These are phyloP conservation scores for Solanum tarijense DNA, from an alignment of 257 asterid genomes.

Conservation along the genomic window DNA sequence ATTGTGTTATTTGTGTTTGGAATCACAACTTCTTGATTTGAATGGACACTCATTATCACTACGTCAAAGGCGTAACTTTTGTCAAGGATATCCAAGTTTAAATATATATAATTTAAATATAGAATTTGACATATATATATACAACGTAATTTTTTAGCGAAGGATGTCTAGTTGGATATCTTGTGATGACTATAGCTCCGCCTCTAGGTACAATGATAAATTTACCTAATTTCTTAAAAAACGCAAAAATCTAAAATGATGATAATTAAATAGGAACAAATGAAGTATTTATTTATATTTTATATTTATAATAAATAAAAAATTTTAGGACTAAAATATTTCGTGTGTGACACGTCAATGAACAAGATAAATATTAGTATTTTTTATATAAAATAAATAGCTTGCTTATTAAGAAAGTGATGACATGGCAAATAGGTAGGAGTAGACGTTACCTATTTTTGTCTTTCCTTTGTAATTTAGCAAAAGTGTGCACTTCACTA, in stretches of 20 bases:
- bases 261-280: background rate
- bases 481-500: background rate
- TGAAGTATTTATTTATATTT: too few species aligned
- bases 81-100: too few species aligned
- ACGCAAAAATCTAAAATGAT: background rate
- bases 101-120: too few species aligned
- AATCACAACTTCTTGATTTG: too few species aligned
- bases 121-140: too few species aligned
- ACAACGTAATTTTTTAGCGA: too few species aligned
- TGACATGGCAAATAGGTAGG: background rate
- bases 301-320: background rate
- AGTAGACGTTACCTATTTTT: background rate
- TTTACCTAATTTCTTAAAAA: too few species aligned
- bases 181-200: background rate
- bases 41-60: background rate
- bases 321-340: background rate
- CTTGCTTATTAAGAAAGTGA: slow-evolving; percentile 1
- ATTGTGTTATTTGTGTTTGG: background rate
- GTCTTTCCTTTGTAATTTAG: background rate
- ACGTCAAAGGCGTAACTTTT: background rate
- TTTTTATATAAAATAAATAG: background rate
- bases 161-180: background rate
- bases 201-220: too few species aligned
- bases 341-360: slow-evolving; percentile 4
- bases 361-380: background rate